Base-by-base conservation (phyloP, 192 early-diverging fungal species). In the Backusella liffmaniae region DNA sequence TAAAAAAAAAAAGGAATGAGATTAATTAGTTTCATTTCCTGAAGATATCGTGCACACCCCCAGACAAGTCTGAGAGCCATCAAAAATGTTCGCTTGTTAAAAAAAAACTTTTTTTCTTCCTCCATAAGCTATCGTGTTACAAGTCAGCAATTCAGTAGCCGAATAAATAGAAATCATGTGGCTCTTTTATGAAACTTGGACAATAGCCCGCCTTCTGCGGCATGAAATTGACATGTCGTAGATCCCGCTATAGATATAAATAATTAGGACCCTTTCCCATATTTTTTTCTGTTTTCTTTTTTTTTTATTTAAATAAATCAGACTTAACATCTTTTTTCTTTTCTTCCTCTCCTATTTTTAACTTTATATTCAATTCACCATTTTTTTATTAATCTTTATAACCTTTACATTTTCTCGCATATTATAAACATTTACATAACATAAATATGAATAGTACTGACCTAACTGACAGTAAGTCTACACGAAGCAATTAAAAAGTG, bases 181-280 rank as follows among this genome's bases (percentile, higher is more conserved):
- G 53, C 53, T 23, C 23, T 23, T 70, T 46, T 70, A 32, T 70
- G 69, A 70, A 70, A 70, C 69, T 39, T 70, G 41, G 41, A 70
- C 69, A 70, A 70, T 70, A 37, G 29, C 69, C 36, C 41, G 69
- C 37, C 26, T 7, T 30, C 23, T 30, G 41, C 41, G 69, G 37
- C 39, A 41, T 41, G 41, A 44, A 70, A 70, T 67, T 35, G 34
- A 18, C 34, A 35, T 49, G 32, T 46, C 23, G 21, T 39, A 70
- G 69, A 70, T 70, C 69, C 69, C 26, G 23, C 37, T 5, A 4
- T 29, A 23, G 37, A 30, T 70, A 70, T 70, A 70, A 44, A 46
- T n/a, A 70, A 26, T 13, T 26, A 70, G 37, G 37, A 44, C 39
- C 23, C 39, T 70, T 70, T 21, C 10, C 36, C 41, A 30, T 26